A percentile compares a stretch with the other conserved stretches of the same genome.
phyloP scores from a whole-genome alignment of 2,329 filamentous ascomycete species.

The Diaporthe sp. region DNA sequence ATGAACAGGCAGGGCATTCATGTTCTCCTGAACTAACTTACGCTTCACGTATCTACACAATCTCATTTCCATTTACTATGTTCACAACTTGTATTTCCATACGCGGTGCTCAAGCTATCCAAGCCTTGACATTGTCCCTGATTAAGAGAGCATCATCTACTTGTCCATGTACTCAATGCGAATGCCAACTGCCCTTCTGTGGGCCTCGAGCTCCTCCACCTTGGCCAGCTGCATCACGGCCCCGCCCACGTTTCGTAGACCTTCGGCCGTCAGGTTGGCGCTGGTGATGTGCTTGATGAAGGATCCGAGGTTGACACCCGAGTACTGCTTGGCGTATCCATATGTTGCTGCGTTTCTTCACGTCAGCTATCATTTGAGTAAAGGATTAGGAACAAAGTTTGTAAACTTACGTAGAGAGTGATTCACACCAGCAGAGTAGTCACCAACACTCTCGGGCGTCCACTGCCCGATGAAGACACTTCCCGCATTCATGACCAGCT shows the following conservation, averaged over 20 bases:
- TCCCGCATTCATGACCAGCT: constrained; percentile 90
- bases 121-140: neutral
- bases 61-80: constrained; percentile 7
- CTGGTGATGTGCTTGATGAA: constrained; percentile 99
- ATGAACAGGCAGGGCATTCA: neutral
- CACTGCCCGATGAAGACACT: constrained; percentile 96
- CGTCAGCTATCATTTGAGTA: constrained; percentile 33
- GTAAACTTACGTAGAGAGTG: constrained; percentile 89
- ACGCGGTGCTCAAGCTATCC: neutral
- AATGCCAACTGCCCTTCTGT: constrained; percentile 90
- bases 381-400: neutral
- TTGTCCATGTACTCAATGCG: constrained; percentile 69
- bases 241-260: constrained; percentile 84
- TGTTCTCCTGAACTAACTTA: neutral
- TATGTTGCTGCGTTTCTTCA: constrained; percentile 79
- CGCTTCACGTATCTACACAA: neutral
- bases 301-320: constrained; percentile 93
- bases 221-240: constrained; percentile 96
- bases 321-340: constrained; percentile 98
- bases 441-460: constrained; percentile 97
- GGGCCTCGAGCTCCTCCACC: constrained; percentile 95
- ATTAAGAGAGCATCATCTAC: neutral
- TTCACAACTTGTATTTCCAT: neutral
- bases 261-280: constrained; percentile 88
- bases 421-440: constrained; percentile 98